These are phyloP conservation scores for Sporothrix protearum DNA, from an alignment of 2,329 filamentous ascomycete genomes.

Conservation along the genomic window DNA sequence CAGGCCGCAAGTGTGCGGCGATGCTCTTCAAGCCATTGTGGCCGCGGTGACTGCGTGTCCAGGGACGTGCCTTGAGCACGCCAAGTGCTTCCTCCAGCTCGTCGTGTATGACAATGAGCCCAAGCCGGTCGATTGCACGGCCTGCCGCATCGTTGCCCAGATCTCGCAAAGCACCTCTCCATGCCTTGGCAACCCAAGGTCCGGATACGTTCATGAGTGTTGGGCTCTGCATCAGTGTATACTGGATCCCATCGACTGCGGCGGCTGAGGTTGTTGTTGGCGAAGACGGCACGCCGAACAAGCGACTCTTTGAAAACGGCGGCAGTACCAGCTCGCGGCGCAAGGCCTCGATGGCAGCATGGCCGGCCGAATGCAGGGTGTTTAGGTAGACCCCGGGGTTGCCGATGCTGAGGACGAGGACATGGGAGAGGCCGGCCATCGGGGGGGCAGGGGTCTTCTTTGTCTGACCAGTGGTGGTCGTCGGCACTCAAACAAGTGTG, in stretches of 20 bases:
- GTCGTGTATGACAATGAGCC: conserved; percentile 79
- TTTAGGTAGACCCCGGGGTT: conserved; percentile 73
- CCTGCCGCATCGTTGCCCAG: conserved; percentile 36
- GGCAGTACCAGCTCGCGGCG: conserved; percentile 50
- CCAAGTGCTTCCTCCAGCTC: conserved; percentile 75
- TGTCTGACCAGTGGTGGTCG: not conserved
- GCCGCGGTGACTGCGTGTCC: conserved; percentile 61
- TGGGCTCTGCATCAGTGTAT: conserved; percentile 70
- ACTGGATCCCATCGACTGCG: conserved; percentile 41
- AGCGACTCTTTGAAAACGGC: conserved; percentile 43
- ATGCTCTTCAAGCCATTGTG: conserved; percentile 74
- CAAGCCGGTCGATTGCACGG: not conserved
- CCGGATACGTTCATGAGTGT: conserved; percentile 84
- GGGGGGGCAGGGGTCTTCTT: not conserved
- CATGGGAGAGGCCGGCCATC: conserved; percentile 39
- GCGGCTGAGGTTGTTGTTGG: conserved; percentile 40
- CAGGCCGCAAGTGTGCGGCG: conserved; percentile 46
- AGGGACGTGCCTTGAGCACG: conserved; percentile 60
- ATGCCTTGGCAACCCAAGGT: conserved; percentile 62
- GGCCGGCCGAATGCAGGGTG: conserved; percentile 84
- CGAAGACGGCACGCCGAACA: conserved; percentile 50
- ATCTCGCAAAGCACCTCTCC: conserved; percentile 43
- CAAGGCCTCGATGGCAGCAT: conserved; percentile 66
- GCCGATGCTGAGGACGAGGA: conserved; percentile 83
- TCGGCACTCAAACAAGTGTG: not conserved